Evolutionary conservation across 441 rosid species (phyloP).

Genomic region (Mallotus japonicus): DNA sequence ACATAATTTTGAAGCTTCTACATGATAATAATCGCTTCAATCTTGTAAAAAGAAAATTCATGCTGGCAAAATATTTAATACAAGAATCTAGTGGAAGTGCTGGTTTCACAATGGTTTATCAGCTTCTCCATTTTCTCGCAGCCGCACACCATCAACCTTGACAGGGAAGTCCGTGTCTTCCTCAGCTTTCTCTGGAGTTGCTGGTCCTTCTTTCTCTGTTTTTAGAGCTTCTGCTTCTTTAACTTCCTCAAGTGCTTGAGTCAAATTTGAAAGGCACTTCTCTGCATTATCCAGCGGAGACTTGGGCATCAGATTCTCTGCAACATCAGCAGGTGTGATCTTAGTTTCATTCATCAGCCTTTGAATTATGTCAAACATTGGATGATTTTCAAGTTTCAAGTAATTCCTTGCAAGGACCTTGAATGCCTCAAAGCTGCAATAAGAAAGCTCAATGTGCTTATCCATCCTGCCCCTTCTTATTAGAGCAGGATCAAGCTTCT

Average conservation of each 20-base stretch:
- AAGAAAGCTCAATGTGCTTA: slow-evolving; percentile 66
- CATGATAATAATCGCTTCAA: slow-evolving; percentile 9
- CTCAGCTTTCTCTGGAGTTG: slow-evolving; percentile 16
- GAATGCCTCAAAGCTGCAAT: slow-evolving; percentile 61
- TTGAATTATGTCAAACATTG: slow-evolving; percentile 32
- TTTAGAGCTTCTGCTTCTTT: slow-evolving; percentile 33
- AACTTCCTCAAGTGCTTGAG: slow-evolving; percentile 44
- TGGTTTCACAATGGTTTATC: slow-evolving; percentile 7
- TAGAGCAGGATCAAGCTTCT: slow-evolving; percentile 69
- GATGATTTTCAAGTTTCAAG: slow-evolving; percentile 45
- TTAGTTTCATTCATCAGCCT: slow-evolving; percentile 42
- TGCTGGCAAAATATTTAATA: slow-evolving; percentile 9
- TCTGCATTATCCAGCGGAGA: slow-evolving; percentile 40
- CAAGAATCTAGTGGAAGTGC: slow-evolving; percentile 10
- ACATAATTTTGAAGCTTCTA: background rate
- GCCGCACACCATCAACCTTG: slow-evolving; percentile 20
- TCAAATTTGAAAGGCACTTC: slow-evolving; percentile 45
- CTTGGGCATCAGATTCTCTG: slow-evolving; percentile 74
- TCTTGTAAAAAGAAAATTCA: background rate
- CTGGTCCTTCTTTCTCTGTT: slow-evolving; percentile 22
- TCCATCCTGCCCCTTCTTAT: slow-evolving; percentile 83
- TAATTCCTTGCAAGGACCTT: slow-evolving; percentile 63
- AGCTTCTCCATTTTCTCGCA: slow-evolving; percentile 20
- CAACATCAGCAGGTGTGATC: slow-evolving; percentile 72
- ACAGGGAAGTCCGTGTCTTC: slow-evolving; percentile 3